phyloP scores from a whole-genome alignment of 164 flowering plant species.

The Cinnamomum chago region DNA sequence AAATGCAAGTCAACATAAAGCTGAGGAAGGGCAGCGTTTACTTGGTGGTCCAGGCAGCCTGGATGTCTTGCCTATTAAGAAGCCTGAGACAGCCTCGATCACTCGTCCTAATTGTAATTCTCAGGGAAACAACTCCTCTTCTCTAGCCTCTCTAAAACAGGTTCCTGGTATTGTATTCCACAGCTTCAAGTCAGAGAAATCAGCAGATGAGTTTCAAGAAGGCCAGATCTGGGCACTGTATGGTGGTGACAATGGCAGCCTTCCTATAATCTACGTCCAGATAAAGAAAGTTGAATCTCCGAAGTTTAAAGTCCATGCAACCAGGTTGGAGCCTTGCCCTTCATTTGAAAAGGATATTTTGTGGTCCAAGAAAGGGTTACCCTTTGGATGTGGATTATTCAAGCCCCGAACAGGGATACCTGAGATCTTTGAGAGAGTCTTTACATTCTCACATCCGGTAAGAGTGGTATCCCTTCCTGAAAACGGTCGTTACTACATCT shows the following conservation, averaged over 20 bases:
- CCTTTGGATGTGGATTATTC: conserved; percentile 51
- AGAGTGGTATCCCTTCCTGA: conserved; percentile 15
- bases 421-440: neutral
- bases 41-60: neutral
- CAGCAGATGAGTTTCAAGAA: conserved; percentile 34
- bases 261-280: conserved; percentile 59
- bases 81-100: neutral
- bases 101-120: neutral
- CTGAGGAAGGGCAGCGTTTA: neutral
- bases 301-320: conserved; percentile 24
- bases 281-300: conserved; percentile 27
- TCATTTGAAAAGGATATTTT: conserved; percentile 18
- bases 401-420: conserved; percentile 3
- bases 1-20: neutral
- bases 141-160: neutral
- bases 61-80: neutral
- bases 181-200: conserved; percentile 39
- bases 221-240: conserved; percentile 78
- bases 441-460: conserved; percentile 46
- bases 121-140: neutral
- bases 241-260: conserved; percentile 45
- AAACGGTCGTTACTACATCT: conserved; percentile 31
- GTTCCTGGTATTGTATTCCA: conserved; percentile 47
- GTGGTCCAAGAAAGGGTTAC: conserved; percentile 46
- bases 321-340: conserved; percentile 34